Evolutionary conservation across 768 basidiomycete genomes (phyloP), one percentile per base, ranked within the genome.

Genomic region (Boletus barrowsii): DNA sequence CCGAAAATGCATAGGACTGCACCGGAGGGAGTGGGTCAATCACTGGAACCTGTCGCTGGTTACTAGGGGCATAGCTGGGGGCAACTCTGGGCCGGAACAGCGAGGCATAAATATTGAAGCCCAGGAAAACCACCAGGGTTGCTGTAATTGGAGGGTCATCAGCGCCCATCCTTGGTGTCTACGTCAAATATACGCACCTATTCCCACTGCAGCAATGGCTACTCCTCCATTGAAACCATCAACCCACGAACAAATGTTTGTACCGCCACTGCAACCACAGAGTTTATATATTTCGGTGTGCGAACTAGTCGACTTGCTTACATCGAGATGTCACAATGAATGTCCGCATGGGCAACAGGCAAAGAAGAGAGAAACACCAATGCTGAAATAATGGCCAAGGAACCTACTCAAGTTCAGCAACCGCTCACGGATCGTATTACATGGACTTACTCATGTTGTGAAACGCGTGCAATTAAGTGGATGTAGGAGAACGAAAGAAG

Each of bases 401-500:
- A 44, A 51, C 11, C 57, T 62, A 52, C 10, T 13, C 3, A 32
- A 11, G 18, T 37, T 62, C 24, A 56, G 7, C n/a, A 5, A 10
- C 26, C 18, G 33, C 32, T 14, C 18, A 20, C n/a, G 18, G 18
- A 14, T 29, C 39, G n/a, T 37, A 11, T 3, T 6, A 18, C 24
- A 42, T 22, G 40, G 42, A 62, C 61, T 5, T 42, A 59, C 61
- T 50, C 61, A 62, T 62, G 18, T 2, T 49, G 44, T 36, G 32
- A 56, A 43, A 5, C 6, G 17, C 13, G 44, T 48, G 29, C 13
- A 33, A 45, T 33, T 36, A 39, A 40, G 40, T 43, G 4, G 14
- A 35, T 30, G 8, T 15, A 42, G 29, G 53, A 60, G 53, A 60
- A 53, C n/a, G 49, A 37, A 51, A n/a, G 48, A 29, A 32, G 22